Percentiles rank a stretch among this genome's conserved stretches.
phyloP scores from a whole-genome alignment of 1,284 basidiomycete species.

The Malassezia dermatis region DNA sequence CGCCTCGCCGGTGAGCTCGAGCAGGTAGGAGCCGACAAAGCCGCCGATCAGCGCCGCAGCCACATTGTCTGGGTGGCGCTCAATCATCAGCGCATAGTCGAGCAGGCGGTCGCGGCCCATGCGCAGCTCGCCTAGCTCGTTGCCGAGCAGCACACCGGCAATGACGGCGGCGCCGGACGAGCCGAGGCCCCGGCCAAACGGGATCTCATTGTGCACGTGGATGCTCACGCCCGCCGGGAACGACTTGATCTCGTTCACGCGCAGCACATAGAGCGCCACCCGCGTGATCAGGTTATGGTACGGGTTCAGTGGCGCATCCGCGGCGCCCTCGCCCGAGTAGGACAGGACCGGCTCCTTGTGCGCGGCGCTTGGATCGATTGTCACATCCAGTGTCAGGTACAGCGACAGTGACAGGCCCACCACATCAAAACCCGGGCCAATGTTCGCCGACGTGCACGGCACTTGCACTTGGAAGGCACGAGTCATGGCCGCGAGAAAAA shows the following conservation, averaged over 20 bases:
- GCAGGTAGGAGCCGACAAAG: constrained; percentile 93
- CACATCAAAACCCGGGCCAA: constrained; percentile 97
- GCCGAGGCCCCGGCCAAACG: constrained; percentile 91
- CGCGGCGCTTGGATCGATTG: constrained; percentile 19
- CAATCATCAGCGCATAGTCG: constrained; percentile 97
- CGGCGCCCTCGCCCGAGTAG: constrained; percentile 78
- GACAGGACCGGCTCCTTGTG: constrained; percentile 56
- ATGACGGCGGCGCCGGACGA: constrained; percentile 97
- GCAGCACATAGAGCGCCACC: constrained; percentile 89
- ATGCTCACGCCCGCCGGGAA: constrained; percentile 61
- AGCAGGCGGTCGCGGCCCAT: constrained; percentile 66
- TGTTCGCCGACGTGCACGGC: constrained; percentile 93
- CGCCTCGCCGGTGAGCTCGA: constrained; percentile 58
- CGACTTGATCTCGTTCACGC: constrained; percentile 63
- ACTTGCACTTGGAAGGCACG: constrained; percentile 60
- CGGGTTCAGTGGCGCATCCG: constrained; percentile 81
- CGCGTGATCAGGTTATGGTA: constrained; percentile 98
- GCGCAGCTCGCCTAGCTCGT: constrained; percentile 65
- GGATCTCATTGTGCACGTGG: constrained; percentile 81
- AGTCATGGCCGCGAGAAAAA: constrained; percentile 1
- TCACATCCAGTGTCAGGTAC: constrained; percentile 66
- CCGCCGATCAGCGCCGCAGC: constrained; percentile 93
- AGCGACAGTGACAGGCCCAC: constrained; percentile 91
- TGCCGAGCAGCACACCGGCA: constrained; percentile 81
- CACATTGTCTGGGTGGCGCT: constrained; percentile 97